Evolutionary conservation across 441 rosid genomes (phyloP).

Genomic region (Populus hybrid): DNA sequence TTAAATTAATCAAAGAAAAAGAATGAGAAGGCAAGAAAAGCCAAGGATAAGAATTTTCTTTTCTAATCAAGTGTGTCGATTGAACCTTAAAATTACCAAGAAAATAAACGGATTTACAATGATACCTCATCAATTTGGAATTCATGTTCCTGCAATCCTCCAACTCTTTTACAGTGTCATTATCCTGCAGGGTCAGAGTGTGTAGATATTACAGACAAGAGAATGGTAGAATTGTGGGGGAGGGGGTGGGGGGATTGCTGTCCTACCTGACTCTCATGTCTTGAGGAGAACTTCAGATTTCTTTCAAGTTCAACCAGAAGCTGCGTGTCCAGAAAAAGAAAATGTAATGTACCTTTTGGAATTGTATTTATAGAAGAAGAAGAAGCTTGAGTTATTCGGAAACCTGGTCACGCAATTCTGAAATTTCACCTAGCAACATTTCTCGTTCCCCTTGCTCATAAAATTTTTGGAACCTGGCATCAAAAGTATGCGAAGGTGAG

Average conservation of each 20-base stretch:
- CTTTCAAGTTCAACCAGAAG: slow-evolving; percentile 51
- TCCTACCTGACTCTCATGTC: slow-evolving; percentile 45
- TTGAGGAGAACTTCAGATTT: slow-evolving; percentile 31
- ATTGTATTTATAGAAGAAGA: not conserved
- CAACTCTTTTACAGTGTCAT: slow-evolving; percentile 51
- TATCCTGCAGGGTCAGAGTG: slow-evolving; percentile 43
- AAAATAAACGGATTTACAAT: slow-evolving; percentile 9
- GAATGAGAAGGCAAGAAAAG: not conserved
- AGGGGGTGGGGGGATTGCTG: not conserved
- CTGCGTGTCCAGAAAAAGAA: slow-evolving; percentile 38
- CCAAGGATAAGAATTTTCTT: not conserved
- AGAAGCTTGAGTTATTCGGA: slow-evolving; percentile 15
- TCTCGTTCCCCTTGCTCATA: slow-evolving; percentile 71
- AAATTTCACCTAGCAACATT: slow-evolving; percentile 55
- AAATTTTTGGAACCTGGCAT: slow-evolving; percentile 63
- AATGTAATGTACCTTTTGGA: slow-evolving; percentile 15
- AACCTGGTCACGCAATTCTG: slow-evolving; percentile 80
- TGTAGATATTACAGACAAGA: slow-evolving; percentile 21
- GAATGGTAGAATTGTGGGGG: not conserved
- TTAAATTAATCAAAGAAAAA: slow-evolving; percentile 5
- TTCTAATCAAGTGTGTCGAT: not conserved
- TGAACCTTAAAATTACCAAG: slow-evolving; percentile 8
- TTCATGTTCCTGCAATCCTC: slow-evolving; percentile 67
- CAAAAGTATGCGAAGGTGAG: slow-evolving; percentile 18
- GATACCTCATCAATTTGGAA: slow-evolving; percentile 67